Evolutionary conservation across 805 yeast species (phyloP).

Genomic region (Ogataea wickerhamii): DNA sequence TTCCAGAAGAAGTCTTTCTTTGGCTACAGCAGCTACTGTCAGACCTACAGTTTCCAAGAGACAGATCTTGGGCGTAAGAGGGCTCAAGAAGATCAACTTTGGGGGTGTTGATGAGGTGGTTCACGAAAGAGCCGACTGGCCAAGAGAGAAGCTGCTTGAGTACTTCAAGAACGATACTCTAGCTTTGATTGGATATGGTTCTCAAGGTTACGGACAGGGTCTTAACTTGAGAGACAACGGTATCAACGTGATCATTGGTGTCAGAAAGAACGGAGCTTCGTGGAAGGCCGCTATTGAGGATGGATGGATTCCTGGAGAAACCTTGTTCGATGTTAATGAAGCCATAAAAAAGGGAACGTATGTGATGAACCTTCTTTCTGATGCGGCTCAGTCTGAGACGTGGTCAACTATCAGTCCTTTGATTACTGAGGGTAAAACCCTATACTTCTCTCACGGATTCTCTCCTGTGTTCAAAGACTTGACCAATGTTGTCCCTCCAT

Average conservation of each 20-base stretch:
- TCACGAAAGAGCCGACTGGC: slow-evolving; percentile 99
- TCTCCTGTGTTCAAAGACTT: slow-evolving; percentile 98
- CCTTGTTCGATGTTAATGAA: slow-evolving; percentile 90
- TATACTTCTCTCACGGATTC: slow-evolving; percentile 99
- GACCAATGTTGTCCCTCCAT: slow-evolving; percentile 95
- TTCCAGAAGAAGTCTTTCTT: slow-evolving; percentile 58
- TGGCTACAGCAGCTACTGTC: slow-evolving; percentile 38
- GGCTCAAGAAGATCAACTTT: slow-evolving; percentile 94
- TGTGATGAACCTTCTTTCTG: slow-evolving; percentile 96
- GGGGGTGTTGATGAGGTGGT: slow-evolving; percentile 94
- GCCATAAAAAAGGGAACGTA: slow-evolving; percentile 90
- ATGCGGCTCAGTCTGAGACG: slow-evolving; percentile 99
- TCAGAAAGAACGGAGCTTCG: slow-evolving; percentile 96
- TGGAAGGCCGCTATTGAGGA: slow-evolving; percentile 99
- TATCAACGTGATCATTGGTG: slow-evolving; percentile 96
- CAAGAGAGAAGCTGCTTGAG: slow-evolving; percentile 89
- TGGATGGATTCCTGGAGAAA: slow-evolving; percentile 99
- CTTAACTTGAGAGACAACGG: slow-evolving; percentile 99
- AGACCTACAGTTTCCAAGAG: slow-evolving; percentile 44
- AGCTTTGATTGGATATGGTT: slow-evolving; percentile 98
- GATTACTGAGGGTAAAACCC: slow-evolving; percentile 94
- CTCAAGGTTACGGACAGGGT: slow-evolving; percentile 99
- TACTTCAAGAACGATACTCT: slow-evolving; percentile 98
- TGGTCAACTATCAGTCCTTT: slow-evolving; percentile 85
- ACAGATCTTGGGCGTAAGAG: slow-evolving; percentile 65